These are phyloP conservation scores for Fusarium sp. DNA, from an alignment of 2,329 filamentous ascomycete species.

Conservation along the genomic window DNA sequence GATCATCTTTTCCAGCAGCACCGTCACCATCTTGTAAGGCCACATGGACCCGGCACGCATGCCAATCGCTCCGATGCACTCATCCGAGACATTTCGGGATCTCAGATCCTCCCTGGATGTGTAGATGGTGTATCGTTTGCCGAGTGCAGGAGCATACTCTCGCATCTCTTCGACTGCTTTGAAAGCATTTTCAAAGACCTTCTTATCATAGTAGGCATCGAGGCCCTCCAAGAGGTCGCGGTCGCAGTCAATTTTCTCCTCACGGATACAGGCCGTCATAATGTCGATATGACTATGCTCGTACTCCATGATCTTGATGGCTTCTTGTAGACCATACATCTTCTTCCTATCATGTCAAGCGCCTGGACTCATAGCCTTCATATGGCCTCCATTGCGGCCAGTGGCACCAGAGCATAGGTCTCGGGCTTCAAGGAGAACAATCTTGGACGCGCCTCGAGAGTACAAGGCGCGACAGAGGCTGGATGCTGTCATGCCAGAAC, in stretches of 20 bases:
- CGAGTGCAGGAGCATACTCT: slow-evolving; percentile 26
- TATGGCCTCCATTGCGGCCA: slow-evolving; percentile 53
- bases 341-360: slow-evolving; percentile 25
- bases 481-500: slow-evolving; percentile 40
- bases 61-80: slow-evolving; percentile 21
- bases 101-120: background rate
- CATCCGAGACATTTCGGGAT: slow-evolving; percentile 15
- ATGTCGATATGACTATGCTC: slow-evolving; percentile 40
- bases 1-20: slow-evolving; percentile 18
- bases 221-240: slow-evolving; percentile 11
- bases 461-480: slow-evolving; percentile 28
- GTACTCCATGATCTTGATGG: slow-evolving; percentile 33
- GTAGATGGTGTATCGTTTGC: slow-evolving; percentile 24
- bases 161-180: slow-evolving; percentile 34
- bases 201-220: slow-evolving; percentile 20
- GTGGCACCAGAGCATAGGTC: slow-evolving; percentile 52
- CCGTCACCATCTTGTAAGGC: slow-evolving; percentile 42
- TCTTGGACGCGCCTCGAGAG: slow-evolving; percentile 37
- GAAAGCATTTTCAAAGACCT: slow-evolving; percentile 21
- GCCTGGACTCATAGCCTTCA: slow-evolving; percentile 30
- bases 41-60: slow-evolving; percentile 37
- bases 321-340: slow-evolving; percentile 41
- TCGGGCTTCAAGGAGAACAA: slow-evolving; percentile 53
- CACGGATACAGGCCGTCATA: slow-evolving; percentile 27
- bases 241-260: slow-evolving; percentile 36